Percentiles rank a stretch among this genome's conserved stretches.
Conservation (phyloP, 768 basidiomycete species). For the Pulveroboletus sp. region DNA sequence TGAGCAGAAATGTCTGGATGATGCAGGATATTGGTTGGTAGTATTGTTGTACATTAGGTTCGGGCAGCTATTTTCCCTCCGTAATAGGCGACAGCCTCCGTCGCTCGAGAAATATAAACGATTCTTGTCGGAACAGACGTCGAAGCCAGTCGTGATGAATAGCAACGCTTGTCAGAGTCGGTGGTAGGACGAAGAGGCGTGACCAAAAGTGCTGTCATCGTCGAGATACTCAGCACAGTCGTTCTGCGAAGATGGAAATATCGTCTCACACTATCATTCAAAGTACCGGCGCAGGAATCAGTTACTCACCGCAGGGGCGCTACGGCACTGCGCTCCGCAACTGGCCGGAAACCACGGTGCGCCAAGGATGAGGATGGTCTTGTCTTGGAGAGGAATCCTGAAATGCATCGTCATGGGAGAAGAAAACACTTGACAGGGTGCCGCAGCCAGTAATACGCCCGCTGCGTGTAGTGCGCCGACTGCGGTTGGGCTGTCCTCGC, state of each 20-base stretch:
- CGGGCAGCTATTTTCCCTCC: neutral
- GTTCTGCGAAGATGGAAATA: neutral
- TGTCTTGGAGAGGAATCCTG: slow-evolving; percentile 14
- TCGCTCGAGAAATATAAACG: too few relatives aligned
- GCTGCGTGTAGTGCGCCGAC: slow-evolving; percentile 24
- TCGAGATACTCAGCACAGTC: neutral
- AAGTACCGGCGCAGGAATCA: neutral
- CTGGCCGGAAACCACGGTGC: slow-evolving; percentile 7
- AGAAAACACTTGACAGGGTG: slow-evolving; percentile 20
- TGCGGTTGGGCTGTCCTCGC: slow-evolving; percentile 7
- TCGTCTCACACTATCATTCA: neutral
- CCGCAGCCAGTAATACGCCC: slow-evolving; percentile 23
- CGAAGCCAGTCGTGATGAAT: too few relatives aligned
- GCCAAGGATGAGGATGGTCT: slow-evolving; percentile 23
- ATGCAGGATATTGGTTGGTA: neutral
- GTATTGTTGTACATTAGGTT: slow-evolving; percentile 2
- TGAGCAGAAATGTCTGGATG: slow-evolving; percentile 6
- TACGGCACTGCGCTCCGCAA: slow-evolving; percentile 8
- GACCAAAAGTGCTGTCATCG: neutral
- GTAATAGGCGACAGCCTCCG: too few relatives aligned
- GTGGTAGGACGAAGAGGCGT: neutral
- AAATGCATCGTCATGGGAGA: slow-evolving; percentile 23
- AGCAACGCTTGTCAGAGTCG: too few relatives aligned
- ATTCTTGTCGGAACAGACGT: too few relatives aligned
- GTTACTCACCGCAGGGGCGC: slow-evolving; percentile 1